Percentiles rank a stretch among this genome's conserved stretches.
phyloP scores from a whole-genome alignment of 2,329 filamentous ascomycete genomes.

The Akanthomyces uredinophilus region DNA sequence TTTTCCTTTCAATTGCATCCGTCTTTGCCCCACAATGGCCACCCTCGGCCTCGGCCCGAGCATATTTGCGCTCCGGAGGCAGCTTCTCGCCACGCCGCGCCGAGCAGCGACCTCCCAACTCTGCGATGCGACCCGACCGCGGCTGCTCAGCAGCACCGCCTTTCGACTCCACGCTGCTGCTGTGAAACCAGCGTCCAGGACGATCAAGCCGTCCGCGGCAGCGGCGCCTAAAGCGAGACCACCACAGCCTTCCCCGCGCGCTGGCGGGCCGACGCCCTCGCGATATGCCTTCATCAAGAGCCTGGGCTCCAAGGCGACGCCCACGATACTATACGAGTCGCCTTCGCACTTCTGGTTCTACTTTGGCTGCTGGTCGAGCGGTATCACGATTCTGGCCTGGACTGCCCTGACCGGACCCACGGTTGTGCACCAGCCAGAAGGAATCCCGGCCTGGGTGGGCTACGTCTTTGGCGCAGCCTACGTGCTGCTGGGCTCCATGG shows the following conservation, averaged over 20 bases:
- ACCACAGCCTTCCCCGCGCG: slow-evolving; percentile 10
- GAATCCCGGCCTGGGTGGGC: slow-evolving; percentile 52
- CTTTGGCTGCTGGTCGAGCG: slow-evolving; percentile 52
- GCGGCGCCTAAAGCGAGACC: neutral
- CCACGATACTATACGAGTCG: slow-evolving; percentile 59
- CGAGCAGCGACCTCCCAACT: slow-evolving; percentile 1
- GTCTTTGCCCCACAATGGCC: neutral
- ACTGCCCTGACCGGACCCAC: slow-evolving; percentile 30
- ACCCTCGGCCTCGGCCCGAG: slow-evolving; percentile 2
- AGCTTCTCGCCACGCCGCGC: slow-evolving; percentile 8
- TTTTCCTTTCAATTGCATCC: neutral
- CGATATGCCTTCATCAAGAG: slow-evolving; percentile 47
- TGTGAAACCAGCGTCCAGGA: neutral
- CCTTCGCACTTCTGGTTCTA: slow-evolving; percentile 61
- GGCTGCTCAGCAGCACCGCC: slow-evolving; percentile 1
- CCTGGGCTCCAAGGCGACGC: slow-evolving; percentile 49
- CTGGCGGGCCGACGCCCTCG: slow-evolving; percentile 21
- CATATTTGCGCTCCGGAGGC: neutral
- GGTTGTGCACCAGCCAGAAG: slow-evolving; percentile 37
- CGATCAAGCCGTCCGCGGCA: neutral
- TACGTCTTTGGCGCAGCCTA: slow-evolving; percentile 53
- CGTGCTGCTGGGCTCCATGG: slow-evolving; percentile 54
- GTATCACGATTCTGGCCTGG: slow-evolving; percentile 36
- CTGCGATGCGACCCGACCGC: slow-evolving; percentile 3
- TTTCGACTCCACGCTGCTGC: neutral